Conservation (phyloP, 306 rosid species). For the Inga laurina region DNA sequence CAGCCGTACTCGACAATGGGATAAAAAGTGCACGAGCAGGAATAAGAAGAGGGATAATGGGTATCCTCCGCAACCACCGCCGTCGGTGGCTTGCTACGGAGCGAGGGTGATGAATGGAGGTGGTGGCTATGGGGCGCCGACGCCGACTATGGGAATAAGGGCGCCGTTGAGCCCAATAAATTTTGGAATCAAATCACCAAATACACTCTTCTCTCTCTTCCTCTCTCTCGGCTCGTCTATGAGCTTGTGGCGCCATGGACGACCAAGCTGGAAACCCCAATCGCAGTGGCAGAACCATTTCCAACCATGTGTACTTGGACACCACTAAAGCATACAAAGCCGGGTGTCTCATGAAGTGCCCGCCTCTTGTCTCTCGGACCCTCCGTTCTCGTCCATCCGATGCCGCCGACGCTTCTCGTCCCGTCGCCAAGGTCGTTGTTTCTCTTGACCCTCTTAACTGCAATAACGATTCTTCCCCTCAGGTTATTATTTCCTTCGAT, state of each 20-base stretch:
- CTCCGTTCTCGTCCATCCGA: slow-evolving; percentile 41
- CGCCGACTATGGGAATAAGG: no score
- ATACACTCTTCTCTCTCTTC: background rate
- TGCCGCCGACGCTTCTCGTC: slow-evolving; percentile 43
- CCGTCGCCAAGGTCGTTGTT: slow-evolving; percentile 66
- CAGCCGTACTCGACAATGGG: no score
- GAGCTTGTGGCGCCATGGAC: slow-evolving; percentile 5
- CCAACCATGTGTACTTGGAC: slow-evolving; percentile 38
- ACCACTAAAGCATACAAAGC: slow-evolving; percentile 56
- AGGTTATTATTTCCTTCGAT: slow-evolving; percentile 35
- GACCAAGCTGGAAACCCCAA: slow-evolving; percentile 16
- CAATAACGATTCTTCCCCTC: slow-evolving; percentile 48
- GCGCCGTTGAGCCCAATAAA: no score
- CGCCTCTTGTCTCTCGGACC: slow-evolving; percentile 60
- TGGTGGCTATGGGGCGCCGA: no score
- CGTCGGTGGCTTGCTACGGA: no score
- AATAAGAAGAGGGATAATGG: no score
- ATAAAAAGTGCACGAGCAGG: no score
- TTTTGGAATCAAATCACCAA: background rate
- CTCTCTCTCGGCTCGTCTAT: background rate
- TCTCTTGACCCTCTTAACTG: slow-evolving; percentile 68
- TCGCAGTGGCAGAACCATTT: background rate
- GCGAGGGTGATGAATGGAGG: no score
- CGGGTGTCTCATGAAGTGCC: slow-evolving; percentile 79
- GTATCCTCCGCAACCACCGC: no score